Evolutionary conservation across 306 rosid species (phyloP).

Genomic region (Herpetospermum pedunculosum): DNA sequence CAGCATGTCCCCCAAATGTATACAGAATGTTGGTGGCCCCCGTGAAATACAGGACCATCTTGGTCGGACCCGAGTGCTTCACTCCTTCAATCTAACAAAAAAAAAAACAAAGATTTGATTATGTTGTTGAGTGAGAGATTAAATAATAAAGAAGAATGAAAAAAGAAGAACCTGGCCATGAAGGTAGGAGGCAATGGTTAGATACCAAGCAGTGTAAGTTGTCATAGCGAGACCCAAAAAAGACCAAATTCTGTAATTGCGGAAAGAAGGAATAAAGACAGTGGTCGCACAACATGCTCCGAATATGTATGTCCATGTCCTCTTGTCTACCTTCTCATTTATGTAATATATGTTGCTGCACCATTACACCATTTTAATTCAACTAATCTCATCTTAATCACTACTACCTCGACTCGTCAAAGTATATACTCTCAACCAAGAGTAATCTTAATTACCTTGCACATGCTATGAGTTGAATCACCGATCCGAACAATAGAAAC

Average conservation of each 20-base stretch:
- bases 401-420: too few species aligned
- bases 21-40: constrained; percentile 99
- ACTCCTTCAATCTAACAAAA: constrained; percentile 66
- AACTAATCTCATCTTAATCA: too few species aligned
- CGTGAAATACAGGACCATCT: constrained; percentile 79
- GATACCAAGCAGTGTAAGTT: constrained; percentile 98
- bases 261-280: constrained; percentile 91
- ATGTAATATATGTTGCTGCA: constrained; percentile 93
- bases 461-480: constrained; percentile 93
- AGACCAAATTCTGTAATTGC: constrained; percentile 94
- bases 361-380: not conserved
- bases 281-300: constrained; percentile 99
- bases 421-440: too few species aligned
- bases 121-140: too few species aligned
- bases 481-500: constrained; percentile 94
- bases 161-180: constrained; percentile 57
- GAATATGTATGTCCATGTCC: constrained; percentile 96
- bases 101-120: not conserved
- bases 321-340: constrained; percentile 90
- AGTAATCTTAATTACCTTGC: too few species aligned
- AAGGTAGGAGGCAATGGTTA: constrained; percentile 67
- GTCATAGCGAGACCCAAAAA: constrained; percentile 91
- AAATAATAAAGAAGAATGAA: too few species aligned
- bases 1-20: constrained; percentile 99
- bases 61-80: constrained; percentile 86